Evolutionary conservation across 2,329 filamentous ascomycete genomes (phyloP), one percentile per base, ranked within the genome.

Genomic region (Fusarium sublunatum): DNA sequence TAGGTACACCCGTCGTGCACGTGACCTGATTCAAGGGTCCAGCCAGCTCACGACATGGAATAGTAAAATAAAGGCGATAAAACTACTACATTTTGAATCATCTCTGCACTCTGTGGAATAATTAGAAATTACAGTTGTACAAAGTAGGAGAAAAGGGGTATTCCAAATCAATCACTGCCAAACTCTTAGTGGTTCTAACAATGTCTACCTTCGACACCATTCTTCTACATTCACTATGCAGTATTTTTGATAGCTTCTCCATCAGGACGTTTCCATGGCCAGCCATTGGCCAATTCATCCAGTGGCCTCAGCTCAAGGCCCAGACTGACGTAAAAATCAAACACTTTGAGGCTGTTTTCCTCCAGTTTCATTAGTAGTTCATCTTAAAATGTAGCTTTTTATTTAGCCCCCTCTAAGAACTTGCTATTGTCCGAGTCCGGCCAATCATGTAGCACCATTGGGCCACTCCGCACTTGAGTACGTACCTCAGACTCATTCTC

Each of bases 361-460:
- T 13, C 12, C 24, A n/a, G 7, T 12, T 36, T n/a, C 22, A 22
- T 12, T 10, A 28, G 19, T 28, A 26, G 2, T 10, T n/a, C 22
- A 40, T 60, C 42, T 48, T 60, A 36, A 60, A 61, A 60, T 60
- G 42, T 31, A 11, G 10, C 38, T 39, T 32, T 43, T 55, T 42
- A 60, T 60, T 60, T 38, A 43, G 49, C 40, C 39, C 39, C n/a
- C 39, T 11, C 26, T 38, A 10, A 11, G 15, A n/a, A 28, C 35
- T 55, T 60, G 44, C 34, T 13, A 61, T 61, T 61, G 62, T 58
- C 57, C 50, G 41, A 49, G 7, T 22, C 61, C 54, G 58, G 58
- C 68, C 68, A 70, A 70, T 71, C 68, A 71, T 34, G 36, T 34
- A 25, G 44, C 24, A 26, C 43, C 5, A 29, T 28, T 40, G 31